Conservation (phyloP, 2,329 filamentous ascomycete genomes). For the Xylariaceae sp. region DNA sequence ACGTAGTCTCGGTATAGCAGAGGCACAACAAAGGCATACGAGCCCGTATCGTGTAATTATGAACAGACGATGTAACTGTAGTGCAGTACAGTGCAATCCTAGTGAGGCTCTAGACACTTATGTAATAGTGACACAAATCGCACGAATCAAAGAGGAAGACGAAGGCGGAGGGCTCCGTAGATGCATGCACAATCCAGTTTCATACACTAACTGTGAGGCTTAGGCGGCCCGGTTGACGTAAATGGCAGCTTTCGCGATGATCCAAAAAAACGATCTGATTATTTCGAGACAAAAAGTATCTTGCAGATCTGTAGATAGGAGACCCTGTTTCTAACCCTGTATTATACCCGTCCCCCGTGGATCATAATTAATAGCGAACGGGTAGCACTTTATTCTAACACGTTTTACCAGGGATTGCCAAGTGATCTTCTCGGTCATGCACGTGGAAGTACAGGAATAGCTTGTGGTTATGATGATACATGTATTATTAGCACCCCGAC, state of each 20-base stretch:
- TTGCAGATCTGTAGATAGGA: conserved; percentile 14
- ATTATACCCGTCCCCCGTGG: too few relatives aligned
- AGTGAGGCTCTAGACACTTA: neutral
- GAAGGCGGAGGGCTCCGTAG: neutral
- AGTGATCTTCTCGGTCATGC: too few relatives aligned
- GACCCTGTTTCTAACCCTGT: too few relatives aligned
- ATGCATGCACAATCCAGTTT: conserved; percentile 1
- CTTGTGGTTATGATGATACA: too few relatives aligned
- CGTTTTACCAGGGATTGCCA: too few relatives aligned
- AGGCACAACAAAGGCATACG: conserved; percentile 7
- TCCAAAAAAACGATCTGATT: neutral
- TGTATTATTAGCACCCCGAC: too few relatives aligned
- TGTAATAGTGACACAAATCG: neutral
- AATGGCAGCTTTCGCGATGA: neutral
- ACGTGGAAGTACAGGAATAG: too few relatives aligned
- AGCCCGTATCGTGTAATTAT: conserved; percentile 22
- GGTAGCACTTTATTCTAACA: too few relatives aligned
- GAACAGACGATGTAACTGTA: conserved; percentile 21
- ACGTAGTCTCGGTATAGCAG: neutral
- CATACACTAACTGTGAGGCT: neutral
- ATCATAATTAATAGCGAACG: too few relatives aligned
- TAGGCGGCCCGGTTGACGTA: neutral
- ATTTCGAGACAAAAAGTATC: neutral
- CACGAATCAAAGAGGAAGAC: neutral
- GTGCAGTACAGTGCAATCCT: conserved; percentile 2